Conservation (phyloP, 345 rosid genomes). For the Theobroma cacao region DNA sequence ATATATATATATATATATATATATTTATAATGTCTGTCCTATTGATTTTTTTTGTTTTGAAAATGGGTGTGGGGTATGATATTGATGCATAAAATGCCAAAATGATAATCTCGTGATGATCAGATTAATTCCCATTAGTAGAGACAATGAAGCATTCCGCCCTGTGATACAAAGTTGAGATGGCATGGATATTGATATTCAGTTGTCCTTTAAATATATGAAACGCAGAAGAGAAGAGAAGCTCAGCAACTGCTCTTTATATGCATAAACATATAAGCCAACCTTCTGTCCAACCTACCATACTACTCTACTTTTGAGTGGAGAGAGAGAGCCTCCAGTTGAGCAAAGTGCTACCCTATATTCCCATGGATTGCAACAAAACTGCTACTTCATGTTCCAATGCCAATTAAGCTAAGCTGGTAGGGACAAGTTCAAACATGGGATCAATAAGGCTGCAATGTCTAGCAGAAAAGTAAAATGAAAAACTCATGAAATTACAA, state of each 20-base stretch:
- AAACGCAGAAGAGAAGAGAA: neutral
- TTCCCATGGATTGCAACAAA: neutral
- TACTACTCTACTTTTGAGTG: neutral
- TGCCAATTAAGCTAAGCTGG: slow-evolving; percentile 49
- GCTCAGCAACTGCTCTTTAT: neutral
- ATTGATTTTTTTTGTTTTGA: no score
- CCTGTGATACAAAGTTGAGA: neutral
- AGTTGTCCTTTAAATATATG: neutral
- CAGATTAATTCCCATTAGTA: neutral
- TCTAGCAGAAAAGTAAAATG: neutral
- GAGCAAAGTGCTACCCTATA: neutral
- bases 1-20: no score
- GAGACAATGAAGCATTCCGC: neutral
- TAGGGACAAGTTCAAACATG: neutral
- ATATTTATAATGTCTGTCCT: no score
- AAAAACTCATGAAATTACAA: neutral
- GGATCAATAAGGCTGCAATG: neutral
- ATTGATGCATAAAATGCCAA: no score
- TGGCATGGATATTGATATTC: no score
- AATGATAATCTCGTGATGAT: neutral
- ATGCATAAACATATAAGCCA: neutral
- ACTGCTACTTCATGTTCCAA: slow-evolving; percentile 29
- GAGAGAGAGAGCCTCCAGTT: neutral
- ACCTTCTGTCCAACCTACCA: neutral
- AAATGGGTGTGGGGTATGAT: no score